Percentiles rank a stretch among this genome's conserved stretches.
phyloP scores from a whole-genome alignment of 768 basidiomycete genomes.

The Lactarius vividus region DNA sequence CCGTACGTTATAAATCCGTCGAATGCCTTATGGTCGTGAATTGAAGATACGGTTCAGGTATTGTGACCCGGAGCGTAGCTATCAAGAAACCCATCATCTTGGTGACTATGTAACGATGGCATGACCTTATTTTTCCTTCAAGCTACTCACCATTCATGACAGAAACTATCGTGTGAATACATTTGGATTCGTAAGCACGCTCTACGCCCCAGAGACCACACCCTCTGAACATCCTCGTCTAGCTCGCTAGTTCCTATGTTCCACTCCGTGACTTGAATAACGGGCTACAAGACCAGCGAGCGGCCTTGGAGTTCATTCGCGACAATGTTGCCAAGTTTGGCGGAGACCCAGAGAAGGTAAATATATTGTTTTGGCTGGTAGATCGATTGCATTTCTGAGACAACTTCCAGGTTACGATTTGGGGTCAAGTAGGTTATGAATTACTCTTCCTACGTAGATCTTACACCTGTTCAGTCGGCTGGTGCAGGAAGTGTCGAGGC shows the following conservation, averaged over 20 bases:
- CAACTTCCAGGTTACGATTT: conserved; percentile 45
- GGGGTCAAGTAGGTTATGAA: conserved; percentile 43
- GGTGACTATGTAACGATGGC: conserved; percentile 43
- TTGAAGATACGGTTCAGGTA: conserved; percentile 34
- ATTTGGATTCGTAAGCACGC: conserved; percentile 46
- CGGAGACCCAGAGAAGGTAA: conserved; percentile 47
- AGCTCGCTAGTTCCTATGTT: conserved; percentile 47
- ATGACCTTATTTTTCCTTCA: background rate
- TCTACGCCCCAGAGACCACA: background rate
- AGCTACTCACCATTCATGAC: background rate
- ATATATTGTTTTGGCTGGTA: conserved; percentile 4
- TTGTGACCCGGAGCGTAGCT: conserved; percentile 47
- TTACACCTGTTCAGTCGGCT: conserved; percentile 40
- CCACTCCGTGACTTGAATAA: conserved; percentile 42
- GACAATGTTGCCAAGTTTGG: conserved; percentile 54
- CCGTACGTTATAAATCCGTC: conserved; percentile 34
- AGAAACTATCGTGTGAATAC: conserved; percentile 59
- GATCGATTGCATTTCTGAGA: background rate
- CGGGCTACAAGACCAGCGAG: conserved; percentile 49
- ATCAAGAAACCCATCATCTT: conserved; percentile 55
- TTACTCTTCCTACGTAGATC: background rate
- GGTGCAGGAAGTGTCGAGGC: conserved; percentile 49
- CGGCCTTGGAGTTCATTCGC: conserved; percentile 56
- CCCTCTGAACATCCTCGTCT: background rate
- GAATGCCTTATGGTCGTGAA: background rate